Evolutionary conservation across 495 filamentous ascomycete genomes (phyloP), one percentile per base, ranked within the genome.

Genomic region (Immersiella caudata): DNA sequence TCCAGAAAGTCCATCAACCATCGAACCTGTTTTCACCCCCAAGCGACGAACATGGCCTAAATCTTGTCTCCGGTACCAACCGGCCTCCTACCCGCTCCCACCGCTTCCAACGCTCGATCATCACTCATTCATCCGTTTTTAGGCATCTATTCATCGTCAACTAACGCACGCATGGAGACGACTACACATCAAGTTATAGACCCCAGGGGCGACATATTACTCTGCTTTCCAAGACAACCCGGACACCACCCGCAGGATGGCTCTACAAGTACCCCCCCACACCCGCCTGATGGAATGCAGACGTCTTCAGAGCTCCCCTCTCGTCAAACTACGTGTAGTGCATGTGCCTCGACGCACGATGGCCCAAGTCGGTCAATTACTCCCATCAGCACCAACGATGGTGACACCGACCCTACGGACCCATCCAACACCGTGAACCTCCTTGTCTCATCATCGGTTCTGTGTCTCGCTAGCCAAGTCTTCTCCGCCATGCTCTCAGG

Each of bases 401-500:
- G 52, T n/a, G 22, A n/a, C 52, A 55, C 7, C 52, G 21, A 29
- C 26, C 57, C 16, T 33, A 4, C 18, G 26, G 8, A 3, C 57
- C 12, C 20, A 29, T 35, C 57, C 57, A 18, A 26, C 33, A 33
- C 60, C 26, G 36, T 65, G 21, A 62, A 54, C 62, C 69, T 71
- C 27, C 69, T 25, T 9, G 69, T 71, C 27, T 71, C 69, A 2
- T 67, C 65, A 21, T 54, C 65, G 12, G 61, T 71, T 5, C 69
- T 71, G 21, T 65, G 65, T 40, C 69, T 71, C 61, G 61, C 60
- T 57, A 65, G 61, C 25, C 65, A 61, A 20, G 69, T 71, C 55
- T 67, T 71, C 65, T 35, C 61, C 16, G 35, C 60, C n/a, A 67
- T 71, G 65, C 50, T 71, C 50, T 40, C 26, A 25, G 33, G 65